Evolutionary conservation across 2,329 filamentous ascomycete genomes (phyloP), one percentile per base, ranked within the genome.

Genomic region (Diaporthe sp.): DNA sequence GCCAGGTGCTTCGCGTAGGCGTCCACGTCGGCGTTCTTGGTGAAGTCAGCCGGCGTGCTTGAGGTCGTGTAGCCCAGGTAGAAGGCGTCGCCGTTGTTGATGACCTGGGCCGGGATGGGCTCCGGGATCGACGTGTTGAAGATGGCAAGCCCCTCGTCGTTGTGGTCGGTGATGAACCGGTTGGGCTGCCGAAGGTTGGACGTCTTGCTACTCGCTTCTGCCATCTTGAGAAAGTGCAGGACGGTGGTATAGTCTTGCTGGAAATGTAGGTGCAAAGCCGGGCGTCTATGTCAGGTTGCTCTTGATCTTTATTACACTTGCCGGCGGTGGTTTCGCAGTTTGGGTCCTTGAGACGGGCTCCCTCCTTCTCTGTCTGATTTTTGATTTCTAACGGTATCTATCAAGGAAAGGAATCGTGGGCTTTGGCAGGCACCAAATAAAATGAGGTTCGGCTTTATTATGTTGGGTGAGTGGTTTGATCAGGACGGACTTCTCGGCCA

Each of bases 11-110:
- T 77, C 42, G 84, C 80, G 80, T 90, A 90, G 12, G 83, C 82
- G 12, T 80, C 78, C 22, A 90, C 81, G 79, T 91, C 89, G 72
- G 83, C 79, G 75, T 87, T 84, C 31, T 82, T 77, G 77, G 84
- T 83, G 77, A 91, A 82, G 67, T 86, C 80, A 42, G 87, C 84
- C 0, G 89, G 88, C 71, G 85, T 86, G 62, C 83, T 80, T 62
- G 85, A 84, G 6, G 89, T 87, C 10, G 86, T 85, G 81, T 90
- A 90, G 75, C 67, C 67, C 15, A 76, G 73, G 68, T 75, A 75
- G 73, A 76, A 76, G 19, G 25, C 60, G 46, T 88, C 85, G 53
- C 86, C 85, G 77, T 87, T 85, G 76, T 76, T 70, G 58, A 79
- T 76, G 25, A 60, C 65, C 39, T 77, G 57, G 17, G 65, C 74